phyloP scores from a whole-genome alignment of 129 eudicot genomes.

The Solidago caesia region DNA sequence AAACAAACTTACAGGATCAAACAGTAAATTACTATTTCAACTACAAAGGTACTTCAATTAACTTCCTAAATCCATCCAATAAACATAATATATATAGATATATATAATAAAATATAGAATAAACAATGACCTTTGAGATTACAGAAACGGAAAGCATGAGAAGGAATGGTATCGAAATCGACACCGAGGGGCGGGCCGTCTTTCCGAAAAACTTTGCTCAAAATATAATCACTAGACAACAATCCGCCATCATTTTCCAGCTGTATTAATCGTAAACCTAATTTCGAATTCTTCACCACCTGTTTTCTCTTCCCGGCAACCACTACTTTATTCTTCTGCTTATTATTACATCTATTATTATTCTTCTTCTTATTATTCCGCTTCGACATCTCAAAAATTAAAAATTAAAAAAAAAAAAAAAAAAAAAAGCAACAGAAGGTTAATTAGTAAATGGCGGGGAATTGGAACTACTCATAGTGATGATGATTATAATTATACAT shows the following conservation, averaged over 20 bases:
- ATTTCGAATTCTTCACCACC: conserved; percentile 12
- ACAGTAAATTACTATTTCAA: conserved; percentile 3
- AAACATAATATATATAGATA: conserved; percentile 11
- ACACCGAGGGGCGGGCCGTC: conserved; percentile 83
- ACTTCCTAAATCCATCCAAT: conserved; percentile 9
- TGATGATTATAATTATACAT: too few species aligned
- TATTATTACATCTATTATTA: not conserved
- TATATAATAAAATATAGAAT: not conserved
- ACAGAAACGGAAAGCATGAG: conserved; percentile 48
- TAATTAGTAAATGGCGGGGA: too few species aligned
- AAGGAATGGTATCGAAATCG: conserved; percentile 65
- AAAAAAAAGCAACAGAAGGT: not conserved
- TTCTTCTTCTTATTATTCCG: not conserved
- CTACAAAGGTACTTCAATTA: conserved; percentile 3
- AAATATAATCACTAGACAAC: conserved; percentile 47
- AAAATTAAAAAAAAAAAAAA: not conserved
- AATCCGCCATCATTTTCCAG: conserved; percentile 32
- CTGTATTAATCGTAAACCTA: conserved; percentile 38
- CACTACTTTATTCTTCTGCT: not conserved
- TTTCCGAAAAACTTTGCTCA: conserved; percentile 61
- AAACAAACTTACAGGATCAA: conserved; percentile 1
- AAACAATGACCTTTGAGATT: conserved; percentile 27
- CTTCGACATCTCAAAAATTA: not conserved
- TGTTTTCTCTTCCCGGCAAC: conserved; percentile 42
- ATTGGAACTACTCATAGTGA: too few species aligned